Evolutionary conservation across 73 alveolate genomes (phyloP), one percentile per base, ranked within the genome.

Genomic region (Paramecium octaurelia): DNA sequence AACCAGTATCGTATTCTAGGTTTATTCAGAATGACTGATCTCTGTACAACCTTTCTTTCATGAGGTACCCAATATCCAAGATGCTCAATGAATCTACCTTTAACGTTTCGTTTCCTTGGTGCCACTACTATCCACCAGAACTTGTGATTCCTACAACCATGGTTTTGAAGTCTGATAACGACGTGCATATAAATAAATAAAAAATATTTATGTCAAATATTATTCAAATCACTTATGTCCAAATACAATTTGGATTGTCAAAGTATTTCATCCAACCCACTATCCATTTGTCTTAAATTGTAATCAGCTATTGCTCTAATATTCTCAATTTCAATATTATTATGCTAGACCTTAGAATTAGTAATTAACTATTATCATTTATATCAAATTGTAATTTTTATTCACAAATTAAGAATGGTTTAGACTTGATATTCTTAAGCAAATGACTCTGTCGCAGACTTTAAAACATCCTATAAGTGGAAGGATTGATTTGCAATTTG

Each of bases 31-130:
- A 93, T 93, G n/a, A 95, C 93, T 11, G 96, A 88, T 76, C 98
- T 80, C 46, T 95, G 85, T 21, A 86, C 94, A 36, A 95, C 85
- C 85, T 95, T 93, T 16, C 93, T 88, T 60, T 58, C 84, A 46
- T 94, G 84, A 4, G 97, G 97, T 16, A 93, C 60, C 97, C 96
- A 93, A 60, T 77, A 93, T 48, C 97, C 97, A 21, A 95, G 36
- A 64, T 86, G 88, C 88, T 95, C 97, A 1, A 95, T 35, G 48
- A 87, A 93, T 58, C 95, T 64, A 21, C 97, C 97, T 38, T 77
- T 88, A 9, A 90, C 57, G 58, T 93, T 93, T 83, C 83, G 91
- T 18, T 83, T 73, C 6, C 31, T 50, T 6, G 93, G 92, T 18
- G 88, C 73, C 34, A 77, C 97, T n/a, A 95, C 93, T 20, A 93